phyloP scores from a whole-genome alignment of 768 basidiomycete genomes.

The Leccinum subgranulosum region DNA sequence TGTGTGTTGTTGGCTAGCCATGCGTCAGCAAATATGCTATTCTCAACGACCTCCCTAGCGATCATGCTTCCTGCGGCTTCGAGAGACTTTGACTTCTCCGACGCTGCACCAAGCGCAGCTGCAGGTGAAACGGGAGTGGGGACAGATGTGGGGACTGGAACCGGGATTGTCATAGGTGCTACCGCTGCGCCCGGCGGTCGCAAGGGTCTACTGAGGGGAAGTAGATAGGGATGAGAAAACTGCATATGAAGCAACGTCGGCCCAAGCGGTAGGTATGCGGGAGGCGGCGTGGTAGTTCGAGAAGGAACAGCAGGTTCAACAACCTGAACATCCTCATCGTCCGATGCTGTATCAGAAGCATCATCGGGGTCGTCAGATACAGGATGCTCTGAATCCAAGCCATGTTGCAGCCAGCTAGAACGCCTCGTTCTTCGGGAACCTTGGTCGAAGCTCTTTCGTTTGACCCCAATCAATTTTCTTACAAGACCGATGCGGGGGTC shows the following conservation, averaged over 20 bases:
- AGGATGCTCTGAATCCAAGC: constrained; percentile 44
- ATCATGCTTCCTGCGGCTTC: constrained; percentile 65
- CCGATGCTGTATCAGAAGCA: constrained; percentile 39
- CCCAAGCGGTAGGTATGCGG: constrained; percentile 68
- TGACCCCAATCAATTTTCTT: constrained; percentile 64
- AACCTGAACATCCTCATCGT: constrained; percentile 38
- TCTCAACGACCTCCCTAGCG: constrained; percentile 72
- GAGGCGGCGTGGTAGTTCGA: constrained; percentile 67
- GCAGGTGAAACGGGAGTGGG: constrained; percentile 87
- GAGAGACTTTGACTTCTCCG: constrained; percentile 63
- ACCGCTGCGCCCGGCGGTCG: constrained; percentile 55
- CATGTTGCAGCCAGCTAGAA: constrained; percentile 44
- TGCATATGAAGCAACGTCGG: constrained; percentile 64
- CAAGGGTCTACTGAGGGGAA: constrained; percentile 60
- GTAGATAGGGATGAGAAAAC: constrained; percentile 61
- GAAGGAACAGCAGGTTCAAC: constrained; percentile 32
- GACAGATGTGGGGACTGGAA: constrained; percentile 47
- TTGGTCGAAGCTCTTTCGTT: constrained; percentile 54
- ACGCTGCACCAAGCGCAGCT: constrained; percentile 57
- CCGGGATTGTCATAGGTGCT: constrained; percentile 41
- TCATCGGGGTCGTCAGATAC: constrained; percentile 35
- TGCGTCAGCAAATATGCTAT: constrained; percentile 61
- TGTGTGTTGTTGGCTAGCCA: constrained; percentile 48
- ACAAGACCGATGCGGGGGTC: constrained; percentile 72
- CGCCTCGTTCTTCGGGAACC: constrained; percentile 33